These are phyloP conservation scores for Lodderomyces metapsilosis DNA, from an alignment of 1,139 yeast species.

Conservation along the genomic window DNA sequence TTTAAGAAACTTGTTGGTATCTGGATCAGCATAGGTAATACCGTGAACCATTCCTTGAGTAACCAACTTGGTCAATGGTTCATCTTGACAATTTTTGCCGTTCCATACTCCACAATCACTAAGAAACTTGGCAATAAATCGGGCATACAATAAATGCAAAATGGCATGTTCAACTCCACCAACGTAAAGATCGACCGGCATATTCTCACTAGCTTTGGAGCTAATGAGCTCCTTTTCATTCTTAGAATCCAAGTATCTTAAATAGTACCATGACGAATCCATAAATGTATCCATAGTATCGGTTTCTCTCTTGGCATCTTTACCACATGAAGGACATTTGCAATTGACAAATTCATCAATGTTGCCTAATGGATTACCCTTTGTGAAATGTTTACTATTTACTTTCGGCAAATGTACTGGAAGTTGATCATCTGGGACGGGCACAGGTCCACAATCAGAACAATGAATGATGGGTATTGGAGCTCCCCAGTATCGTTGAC, in stretches of 20 bases:
- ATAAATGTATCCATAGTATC: slow-evolving; percentile 99
- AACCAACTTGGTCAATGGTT: slow-evolving; percentile 75
- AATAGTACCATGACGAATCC: slow-evolving; percentile 96
- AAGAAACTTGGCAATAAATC: slow-evolving; percentile 81
- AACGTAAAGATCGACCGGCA: slow-evolving; percentile 88
- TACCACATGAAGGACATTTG: slow-evolving; percentile 74
- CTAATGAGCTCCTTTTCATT: slow-evolving; percentile 57
- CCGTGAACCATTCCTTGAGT: slow-evolving; percentile 99
- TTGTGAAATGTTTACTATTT: slow-evolving; percentile 37
- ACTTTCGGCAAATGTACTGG: slow-evolving; percentile 79
- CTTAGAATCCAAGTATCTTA: slow-evolving; percentile 76
- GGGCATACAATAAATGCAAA: slow-evolving; percentile 77
- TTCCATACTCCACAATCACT: slow-evolving; percentile 57
- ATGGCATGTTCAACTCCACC: slow-evolving; percentile 99
- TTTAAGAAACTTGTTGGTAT: slow-evolving; percentile 68
- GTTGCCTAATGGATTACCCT: slow-evolving; percentile 71
- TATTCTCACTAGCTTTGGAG: slow-evolving; percentile 46
- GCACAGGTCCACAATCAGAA: slow-evolving; percentile 77
- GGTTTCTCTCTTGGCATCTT: slow-evolving; percentile 78
- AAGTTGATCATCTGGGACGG: slow-evolving; percentile 81
- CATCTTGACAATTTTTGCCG: slow-evolving; percentile 49
- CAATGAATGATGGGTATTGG: slow-evolving; percentile 96
- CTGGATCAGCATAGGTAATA: slow-evolving; percentile 71
- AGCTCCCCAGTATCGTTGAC: slow-evolving; percentile 98
- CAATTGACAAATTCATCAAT: slow-evolving; percentile 70